Percentiles rank a stretch among this genome's conserved stretches.
Evolutionary conservation across 495 filamentous ascomycete genomes (phyloP).

Genomic region (Friedmanniomyces endolithicus): DNA sequence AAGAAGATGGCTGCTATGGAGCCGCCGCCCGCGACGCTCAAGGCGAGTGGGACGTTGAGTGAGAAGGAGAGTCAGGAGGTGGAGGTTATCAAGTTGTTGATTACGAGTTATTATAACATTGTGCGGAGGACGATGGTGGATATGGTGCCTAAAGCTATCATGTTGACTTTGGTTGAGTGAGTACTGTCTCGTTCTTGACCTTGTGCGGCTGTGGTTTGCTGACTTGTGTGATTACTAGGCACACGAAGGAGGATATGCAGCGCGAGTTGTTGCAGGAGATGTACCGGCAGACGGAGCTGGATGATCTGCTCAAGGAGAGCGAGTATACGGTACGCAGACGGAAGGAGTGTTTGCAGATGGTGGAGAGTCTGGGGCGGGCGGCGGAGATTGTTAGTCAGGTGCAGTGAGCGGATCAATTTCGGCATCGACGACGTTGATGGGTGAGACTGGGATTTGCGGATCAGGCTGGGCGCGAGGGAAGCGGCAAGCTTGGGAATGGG

Average conservation of each 20-base stretch:
- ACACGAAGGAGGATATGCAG: conserved; percentile 98
- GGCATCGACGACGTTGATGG: background rate
- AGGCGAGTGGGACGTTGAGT: conserved; percentile 80
- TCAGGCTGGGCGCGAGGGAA: too few species aligned
- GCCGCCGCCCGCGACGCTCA: conserved; percentile 78
- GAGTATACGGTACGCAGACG: conserved; percentile 90
- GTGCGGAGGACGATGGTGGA: conserved; percentile 97
- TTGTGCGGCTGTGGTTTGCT: background rate
- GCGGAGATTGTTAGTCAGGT: conserved; percentile 96
- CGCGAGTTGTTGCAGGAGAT: conserved; percentile 94
- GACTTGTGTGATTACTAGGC: conserved; percentile 37
- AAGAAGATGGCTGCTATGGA: conserved; percentile 99
- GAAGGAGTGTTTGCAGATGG: conserved; percentile 99
- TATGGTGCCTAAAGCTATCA: conserved; percentile 99
- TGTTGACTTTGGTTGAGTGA: conserved; percentile 91
- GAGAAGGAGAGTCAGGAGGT: conserved; percentile 92
- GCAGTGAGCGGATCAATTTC: conserved; percentile 57
- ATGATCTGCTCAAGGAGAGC: conserved; percentile 92
- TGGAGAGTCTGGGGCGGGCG: conserved; percentile 75
- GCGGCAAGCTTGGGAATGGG: too few species aligned
- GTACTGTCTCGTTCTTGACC: conserved; percentile 33
- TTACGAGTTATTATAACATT: conserved; percentile 95
- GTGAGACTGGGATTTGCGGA: too few species aligned
- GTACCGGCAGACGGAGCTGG: conserved; percentile 80
- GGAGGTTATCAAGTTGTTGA: conserved; percentile 95